Evolutionary conservation across 1,284 basidiomycete species (phyloP).

Genomic region (Ustilago hordei): DNA sequence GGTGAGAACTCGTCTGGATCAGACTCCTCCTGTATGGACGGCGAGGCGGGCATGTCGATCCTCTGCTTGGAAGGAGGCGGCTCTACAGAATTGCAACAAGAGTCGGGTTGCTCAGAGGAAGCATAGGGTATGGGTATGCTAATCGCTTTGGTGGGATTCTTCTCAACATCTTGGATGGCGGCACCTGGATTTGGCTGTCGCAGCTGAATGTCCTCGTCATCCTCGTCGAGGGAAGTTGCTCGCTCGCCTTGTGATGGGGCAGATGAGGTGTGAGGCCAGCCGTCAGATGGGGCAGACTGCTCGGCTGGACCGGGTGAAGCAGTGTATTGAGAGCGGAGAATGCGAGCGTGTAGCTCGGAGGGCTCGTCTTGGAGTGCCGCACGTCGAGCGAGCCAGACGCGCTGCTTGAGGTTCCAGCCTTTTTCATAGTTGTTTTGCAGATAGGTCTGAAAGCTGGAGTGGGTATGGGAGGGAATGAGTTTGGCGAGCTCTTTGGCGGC

Average conservation of each 20-base stretch:
- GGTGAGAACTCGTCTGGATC: conserved; percentile 33
- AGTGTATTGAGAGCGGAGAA: conserved; percentile 37
- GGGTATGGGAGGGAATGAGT: conserved; percentile 38
- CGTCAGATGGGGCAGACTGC: conserved; percentile 35
- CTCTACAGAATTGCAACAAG: background rate
- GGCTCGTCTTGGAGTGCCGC: conserved; percentile 25
- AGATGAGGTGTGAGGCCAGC: conserved; percentile 25
- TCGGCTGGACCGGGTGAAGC: conserved; percentile 25
- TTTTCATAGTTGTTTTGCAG: conserved; percentile 47
- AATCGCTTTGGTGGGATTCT: conserved; percentile 22
- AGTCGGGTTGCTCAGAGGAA: conserved; percentile 5
- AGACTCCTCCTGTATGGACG: conserved; percentile 33
- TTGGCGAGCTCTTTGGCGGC: conserved; percentile 42
- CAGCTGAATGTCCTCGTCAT: conserved; percentile 25
- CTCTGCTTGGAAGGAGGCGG: background rate
- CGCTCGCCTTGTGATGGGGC: background rate
- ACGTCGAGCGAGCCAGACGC: conserved; percentile 21
- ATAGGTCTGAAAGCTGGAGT: conserved; percentile 51
- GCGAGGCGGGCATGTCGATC: background rate
- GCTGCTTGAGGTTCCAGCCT: conserved; percentile 37
- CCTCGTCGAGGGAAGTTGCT: conserved; percentile 9
- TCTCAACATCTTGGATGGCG: conserved; percentile 15
- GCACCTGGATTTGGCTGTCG: conserved; percentile 30
- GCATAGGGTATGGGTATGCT: conserved; percentile 6
- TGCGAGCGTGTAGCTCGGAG: conserved; percentile 36